These are phyloP conservation scores for Candida dubliniensis DNA, from an alignment of 1,139 yeast genomes.

Conservation along the genomic window DNA sequence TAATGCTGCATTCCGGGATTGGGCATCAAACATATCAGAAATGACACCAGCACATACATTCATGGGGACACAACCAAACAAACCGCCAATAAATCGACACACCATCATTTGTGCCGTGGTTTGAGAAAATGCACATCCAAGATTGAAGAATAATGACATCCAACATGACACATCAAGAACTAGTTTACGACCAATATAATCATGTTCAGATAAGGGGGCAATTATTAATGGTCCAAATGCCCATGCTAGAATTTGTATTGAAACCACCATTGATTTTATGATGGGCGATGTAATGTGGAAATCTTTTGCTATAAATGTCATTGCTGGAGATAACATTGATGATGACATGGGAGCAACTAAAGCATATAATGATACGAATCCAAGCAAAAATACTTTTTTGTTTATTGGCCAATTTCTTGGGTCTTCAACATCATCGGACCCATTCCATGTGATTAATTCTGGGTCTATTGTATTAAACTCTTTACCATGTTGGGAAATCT, in stretches of 20 bases:
- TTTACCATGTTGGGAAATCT: constrained; percentile 36
- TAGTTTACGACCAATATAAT: constrained; percentile 40
- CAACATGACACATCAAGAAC: constrained; percentile 40
- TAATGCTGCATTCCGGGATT: constrained; percentile 37
- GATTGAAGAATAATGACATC: constrained; percentile 36
- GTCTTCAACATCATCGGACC: constrained; percentile 37
- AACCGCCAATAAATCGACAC: constrained; percentile 41
- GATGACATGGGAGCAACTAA: constrained; percentile 49
- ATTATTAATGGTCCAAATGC: constrained; percentile 47
- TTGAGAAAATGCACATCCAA: constrained; percentile 43
- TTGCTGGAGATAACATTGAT: constrained; percentile 47
- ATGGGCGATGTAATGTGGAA: constrained; percentile 33
- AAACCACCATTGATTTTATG: constrained; percentile 39
- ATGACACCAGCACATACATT: constrained; percentile 48
- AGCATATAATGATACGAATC: constrained; percentile 42
- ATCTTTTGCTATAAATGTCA: constrained; percentile 33
- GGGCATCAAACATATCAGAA: constrained; percentile 39
- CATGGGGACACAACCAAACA: constrained; percentile 43
- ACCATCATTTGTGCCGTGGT: constrained; percentile 42
- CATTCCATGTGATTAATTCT: constrained; percentile 45
- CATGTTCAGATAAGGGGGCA: constrained; percentile 48
- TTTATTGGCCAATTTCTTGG: constrained; percentile 40
- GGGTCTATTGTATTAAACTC: constrained; percentile 42
- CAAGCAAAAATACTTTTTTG: constrained; percentile 30
- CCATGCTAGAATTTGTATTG: constrained; percentile 49